Base-by-base conservation (phyloP, 768 basidiomycete genomes). In the Rhodosporidiobolus odoratus region DNA sequence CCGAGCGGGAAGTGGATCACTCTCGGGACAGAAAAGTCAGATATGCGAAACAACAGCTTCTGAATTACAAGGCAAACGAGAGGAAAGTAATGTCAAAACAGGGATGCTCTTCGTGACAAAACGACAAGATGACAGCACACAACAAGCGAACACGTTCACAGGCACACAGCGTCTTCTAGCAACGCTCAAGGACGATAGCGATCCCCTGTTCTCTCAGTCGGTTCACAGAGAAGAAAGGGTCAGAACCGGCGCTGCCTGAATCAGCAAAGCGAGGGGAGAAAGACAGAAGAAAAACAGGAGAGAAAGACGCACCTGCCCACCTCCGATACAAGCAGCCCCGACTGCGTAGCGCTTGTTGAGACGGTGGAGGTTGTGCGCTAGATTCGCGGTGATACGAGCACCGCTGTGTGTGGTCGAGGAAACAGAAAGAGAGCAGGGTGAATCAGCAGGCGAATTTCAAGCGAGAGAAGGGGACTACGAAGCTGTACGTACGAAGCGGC, bases 291-390 rank as follows among this genome's bases (percentile, higher is more conserved):
- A 57, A 25, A 15, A 35, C 19, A 34, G 12, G 21, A 15, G 25
- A 8, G 17, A 12, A 16, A 43, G 40, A 41, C 34, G 32, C 25
- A 53, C 79, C 67, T 80, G 80, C 47, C 80, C 80, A 15, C 80
- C 80, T 41, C 81, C 81, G 65, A 82, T 82, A 76, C 81, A 82
- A 23, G 81, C 81, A 0, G 79, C 77, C 23, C 80, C 81, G 37
- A 82, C 69, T 1, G 80, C 81, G 75, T 80, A 82, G 27, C 78
- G 70, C 73, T 80, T 78, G 61, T 81, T 69, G 16, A 80, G 70
- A 47, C 80, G 75, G 65, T 76, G 77, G 0, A 82, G 75, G 71
- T 81, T 81, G 74, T 80, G 80, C 4, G 79, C 78, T 25, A 81
- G 68, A 64, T 81, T 80, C 43, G 75, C 79, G 15, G 80, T 73